These are phyloP conservation scores for Geranomyces variabilis DNA, from an alignment of 192 early-diverging fungal species.

Conservation along the genomic window DNA sequence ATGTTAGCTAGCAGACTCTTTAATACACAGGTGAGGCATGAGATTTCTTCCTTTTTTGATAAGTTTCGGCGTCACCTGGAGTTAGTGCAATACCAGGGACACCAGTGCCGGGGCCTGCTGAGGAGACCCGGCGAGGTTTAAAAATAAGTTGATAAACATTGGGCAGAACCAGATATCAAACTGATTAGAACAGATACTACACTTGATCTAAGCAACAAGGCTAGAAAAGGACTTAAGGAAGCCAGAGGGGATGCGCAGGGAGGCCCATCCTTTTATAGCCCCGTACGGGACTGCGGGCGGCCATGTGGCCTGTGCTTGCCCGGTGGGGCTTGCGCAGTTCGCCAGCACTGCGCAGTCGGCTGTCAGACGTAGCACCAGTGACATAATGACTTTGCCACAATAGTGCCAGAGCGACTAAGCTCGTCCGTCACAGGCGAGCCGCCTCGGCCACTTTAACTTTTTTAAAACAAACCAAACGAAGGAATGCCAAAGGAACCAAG, in stretches of 20 bases:
- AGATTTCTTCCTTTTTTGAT: slow-evolving; percentile 23
- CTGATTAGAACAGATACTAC: slow-evolving; percentile 88
- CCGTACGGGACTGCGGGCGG: too few relatives aligned
- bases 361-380: too few relatives aligned
- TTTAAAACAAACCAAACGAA: too few relatives aligned
- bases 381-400: too few relatives aligned
- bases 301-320: too few relatives aligned
- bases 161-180: slow-evolving; percentile 64
- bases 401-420: too few relatives aligned
- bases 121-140: slow-evolving; percentile 44
- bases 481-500: neutral
- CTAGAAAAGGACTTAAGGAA: slow-evolving; percentile 67
- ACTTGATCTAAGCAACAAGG: slow-evolving; percentile 88
- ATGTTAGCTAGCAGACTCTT: too few relatives aligned
- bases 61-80: slow-evolving; percentile 52
- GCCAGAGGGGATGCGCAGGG: slow-evolving; percentile 24
- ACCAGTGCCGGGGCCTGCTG: slow-evolving; percentile 53
- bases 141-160: slow-evolving; percentile 64
- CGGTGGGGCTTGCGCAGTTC: too few relatives aligned
- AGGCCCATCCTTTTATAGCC: slow-evolving; percentile 22
- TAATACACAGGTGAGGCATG: too few relatives aligned
- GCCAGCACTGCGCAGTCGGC: too few relatives aligned
- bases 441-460: too few relatives aligned
- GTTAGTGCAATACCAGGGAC: slow-evolving; percentile 69
- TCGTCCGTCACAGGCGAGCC: too few relatives aligned